Percentiles rank a stretch among this genome's conserved stretches.
Conservation (phyloP, 805 yeast species). For the Priceomyces medius region DNA sequence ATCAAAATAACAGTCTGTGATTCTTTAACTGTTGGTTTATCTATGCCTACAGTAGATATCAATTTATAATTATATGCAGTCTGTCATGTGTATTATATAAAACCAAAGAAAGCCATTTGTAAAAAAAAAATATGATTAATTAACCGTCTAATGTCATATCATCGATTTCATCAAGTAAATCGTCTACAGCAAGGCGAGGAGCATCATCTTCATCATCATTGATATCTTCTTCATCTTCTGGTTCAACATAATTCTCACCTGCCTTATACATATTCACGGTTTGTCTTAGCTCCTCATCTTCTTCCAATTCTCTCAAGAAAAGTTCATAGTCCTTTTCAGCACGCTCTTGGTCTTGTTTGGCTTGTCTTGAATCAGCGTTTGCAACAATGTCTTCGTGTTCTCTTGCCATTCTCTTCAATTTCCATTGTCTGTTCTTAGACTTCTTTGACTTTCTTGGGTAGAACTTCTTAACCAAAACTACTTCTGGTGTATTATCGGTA, state of each 20-base stretch:
- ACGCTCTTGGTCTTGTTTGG: constrained; percentile 83
- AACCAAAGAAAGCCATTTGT: not conserved
- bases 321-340: constrained; percentile 94
- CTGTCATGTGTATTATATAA: not conserved
- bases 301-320: constrained; percentile 96
- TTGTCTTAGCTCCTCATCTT: constrained; percentile 91
- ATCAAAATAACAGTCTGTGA: too few species aligned
- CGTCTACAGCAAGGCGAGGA: constrained; percentile 87
- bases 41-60: not conserved
- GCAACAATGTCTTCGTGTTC: constrained; percentile 90
- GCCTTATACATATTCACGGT: constrained; percentile 86
- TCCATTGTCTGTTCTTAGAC: constrained; percentile 81
- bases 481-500: constrained; percentile 72
- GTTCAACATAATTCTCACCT: constrained; percentile 23
- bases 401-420: constrained; percentile 94
- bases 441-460: constrained; percentile 77
- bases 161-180: constrained; percentile 89
- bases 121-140: not conserved
- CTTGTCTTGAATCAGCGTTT: constrained; percentile 63
- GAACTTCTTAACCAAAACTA: constrained; percentile 82
- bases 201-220: constrained; percentile 67
- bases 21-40: too few species aligned
- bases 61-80: constrained; percentile 7
- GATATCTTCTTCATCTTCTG: constrained; percentile 44
- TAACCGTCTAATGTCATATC: constrained; percentile 80